Evolutionary conservation across 2,329 filamentous ascomycete species (phyloP).

Genomic region (Pseudohalonectria lignicola): DNA sequence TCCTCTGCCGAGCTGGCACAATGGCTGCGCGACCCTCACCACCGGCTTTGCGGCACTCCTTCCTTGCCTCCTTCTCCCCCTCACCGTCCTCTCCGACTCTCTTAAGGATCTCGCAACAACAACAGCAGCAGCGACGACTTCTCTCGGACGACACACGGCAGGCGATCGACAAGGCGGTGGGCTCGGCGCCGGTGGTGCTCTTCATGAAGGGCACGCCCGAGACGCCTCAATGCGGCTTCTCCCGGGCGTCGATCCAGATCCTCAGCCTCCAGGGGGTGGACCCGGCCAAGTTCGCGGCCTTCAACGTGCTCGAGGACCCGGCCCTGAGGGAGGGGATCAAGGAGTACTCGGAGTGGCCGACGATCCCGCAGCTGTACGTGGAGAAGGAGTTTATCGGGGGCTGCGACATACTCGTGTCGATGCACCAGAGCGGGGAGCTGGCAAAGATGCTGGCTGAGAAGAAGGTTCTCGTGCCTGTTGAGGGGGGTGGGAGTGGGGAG

Average conservation of each 20-base stretch:
- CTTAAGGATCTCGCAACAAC: not conserved
- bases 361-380: constrained; percentile 92
- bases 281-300: constrained; percentile 92
- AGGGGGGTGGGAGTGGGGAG: too few relatives aligned
- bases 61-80: not conserved
- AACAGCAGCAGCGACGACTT: constrained; percentile 41
- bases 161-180: constrained; percentile 85
- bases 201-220: constrained; percentile 91
- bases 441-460: constrained; percentile 89
- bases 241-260: constrained; percentile 87
- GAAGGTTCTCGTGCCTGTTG: constrained; percentile 67
- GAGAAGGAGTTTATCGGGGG: constrained; percentile 94
- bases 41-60: not conserved
- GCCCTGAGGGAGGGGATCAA: constrained; percentile 89
- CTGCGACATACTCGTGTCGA: constrained; percentile 92
- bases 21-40: not conserved
- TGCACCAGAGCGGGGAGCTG: constrained; percentile 93
- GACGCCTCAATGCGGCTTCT: constrained; percentile 78
- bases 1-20: constrained; percentile 3
- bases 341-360: constrained; percentile 98
- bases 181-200: constrained; percentile 80
- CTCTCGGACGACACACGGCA: constrained; percentile 70
- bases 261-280: constrained; percentile 90
- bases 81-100: not conserved
- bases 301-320: constrained; percentile 89